Evolutionary conservation across 495 filamentous ascomycete species (phyloP).

Genomic region (Penicillium turbatum): DNA sequence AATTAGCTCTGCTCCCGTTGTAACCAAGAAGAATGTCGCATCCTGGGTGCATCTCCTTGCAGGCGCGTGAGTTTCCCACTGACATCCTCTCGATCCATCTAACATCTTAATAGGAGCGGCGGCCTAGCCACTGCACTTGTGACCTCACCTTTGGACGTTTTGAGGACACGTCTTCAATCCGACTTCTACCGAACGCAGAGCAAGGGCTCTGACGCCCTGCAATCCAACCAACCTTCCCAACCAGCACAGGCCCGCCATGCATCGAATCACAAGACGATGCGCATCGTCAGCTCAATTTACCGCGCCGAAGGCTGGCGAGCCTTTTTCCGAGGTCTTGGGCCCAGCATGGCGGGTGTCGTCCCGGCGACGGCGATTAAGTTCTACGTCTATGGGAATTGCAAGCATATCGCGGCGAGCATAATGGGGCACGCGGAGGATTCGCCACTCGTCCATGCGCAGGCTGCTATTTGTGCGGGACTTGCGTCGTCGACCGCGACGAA

Average conservation of each 20-base stretch:
- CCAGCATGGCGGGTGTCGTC: constrained; percentile 82
- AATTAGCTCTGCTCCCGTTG: too few species aligned
- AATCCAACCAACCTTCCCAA: constrained; percentile 39
- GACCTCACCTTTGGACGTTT: constrained; percentile 82
- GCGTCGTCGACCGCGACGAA: constrained; percentile 83
- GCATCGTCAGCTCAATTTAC: constrained; percentile 75
- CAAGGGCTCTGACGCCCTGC: not conserved
- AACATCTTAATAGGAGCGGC: constrained; percentile 53
- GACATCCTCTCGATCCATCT: constrained; percentile 7
- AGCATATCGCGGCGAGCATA: constrained; percentile 62
- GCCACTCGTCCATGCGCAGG: constrained; percentile 66
- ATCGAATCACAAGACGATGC: constrained; percentile 69
- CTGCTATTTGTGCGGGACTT: constrained; percentile 70
- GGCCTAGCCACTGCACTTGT: constrained; percentile 80
- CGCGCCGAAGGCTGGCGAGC: constrained; percentile 74
- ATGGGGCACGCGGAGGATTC: constrained; percentile 63
- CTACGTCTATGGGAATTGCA: constrained; percentile 84
- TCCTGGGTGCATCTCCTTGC: constrained; percentile 79
- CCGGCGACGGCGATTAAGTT: constrained; percentile 87
- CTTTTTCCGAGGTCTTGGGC: constrained; percentile 84
- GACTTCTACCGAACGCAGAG: constrained; percentile 67
- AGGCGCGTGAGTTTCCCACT: constrained; percentile 62
- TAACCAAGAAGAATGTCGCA: constrained; percentile 18
- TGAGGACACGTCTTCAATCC: constrained; percentile 84
- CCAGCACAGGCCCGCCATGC: constrained; percentile 23